Evolutionary conservation across 2,329 filamentous ascomycete genomes (phyloP), one percentile per base, ranked within the genome.

Genomic region (Dactylellina drechsleri): DNA sequence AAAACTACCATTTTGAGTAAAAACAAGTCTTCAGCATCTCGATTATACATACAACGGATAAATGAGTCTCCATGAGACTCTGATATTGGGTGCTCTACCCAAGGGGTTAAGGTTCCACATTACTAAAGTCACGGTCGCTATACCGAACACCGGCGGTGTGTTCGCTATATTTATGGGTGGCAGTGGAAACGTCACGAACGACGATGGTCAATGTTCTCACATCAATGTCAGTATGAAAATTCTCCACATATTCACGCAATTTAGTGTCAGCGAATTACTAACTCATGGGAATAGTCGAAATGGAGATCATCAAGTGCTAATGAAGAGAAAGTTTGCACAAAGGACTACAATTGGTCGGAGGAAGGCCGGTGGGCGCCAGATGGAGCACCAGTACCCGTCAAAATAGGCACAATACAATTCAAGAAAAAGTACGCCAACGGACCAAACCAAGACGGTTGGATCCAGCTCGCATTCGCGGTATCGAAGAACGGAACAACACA

Each of bases 401-500:
- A 47, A 47, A 18, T 47, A 6, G 43, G 43, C 16, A n/a, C 43
- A 6, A 18, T 47, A n/a, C 13, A 18, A 6, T 47, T 47, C 16
- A 47, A 47, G 13, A 47, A 18, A 47, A 47, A 47, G 16, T 47
- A 13, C 13, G 43, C 43, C 15, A 18, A 47, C 13, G 43, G 43
- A n/a, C 13, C 13, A 2, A 47, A 47, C 13, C 8, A 10, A 16
- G 13, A 2, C 13, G 43, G 43, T 6, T 15, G 15, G 43, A 18
- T 47, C 43, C 43, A 47, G 13, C 43, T 47, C 13, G 13, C 43
- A 5, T 47, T 47, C 43, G 16, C 13, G 1, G 7, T 47, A 15
- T 47, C 43, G 16, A 47, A 47, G 43, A 47, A 47, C 43, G 43
- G 43, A n/a, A n/a, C 43, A n/a, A 47, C 43, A 18, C 15, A 47